phyloP scores from a whole-genome alignment of 2,329 filamentous ascomycete genomes.

The Xylaria hypoxylon region DNA sequence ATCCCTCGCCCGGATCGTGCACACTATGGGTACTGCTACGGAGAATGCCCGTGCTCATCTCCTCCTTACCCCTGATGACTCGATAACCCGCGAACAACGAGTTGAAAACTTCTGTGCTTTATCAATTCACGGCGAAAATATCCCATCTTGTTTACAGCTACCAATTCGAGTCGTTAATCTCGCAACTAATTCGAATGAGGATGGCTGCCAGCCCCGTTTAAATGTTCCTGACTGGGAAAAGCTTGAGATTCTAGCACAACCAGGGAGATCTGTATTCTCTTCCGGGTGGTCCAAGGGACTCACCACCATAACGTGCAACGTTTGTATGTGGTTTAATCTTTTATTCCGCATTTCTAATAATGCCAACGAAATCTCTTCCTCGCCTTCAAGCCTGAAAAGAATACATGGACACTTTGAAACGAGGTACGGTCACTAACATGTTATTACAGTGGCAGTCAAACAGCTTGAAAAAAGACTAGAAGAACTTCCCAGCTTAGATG shows the following conservation, averaged over 20 bases:
- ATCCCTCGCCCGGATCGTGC: conserved; percentile 75
- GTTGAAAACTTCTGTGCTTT: conserved; percentile 50
- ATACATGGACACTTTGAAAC: not conserved
- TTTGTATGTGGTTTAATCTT: conserved; percentile 26
- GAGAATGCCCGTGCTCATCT: conserved; percentile 70
- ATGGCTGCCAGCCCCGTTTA: conserved; percentile 35
- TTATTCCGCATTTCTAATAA: not conserved
- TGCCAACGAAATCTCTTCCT: not conserved
- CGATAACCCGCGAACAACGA: conserved; percentile 43
- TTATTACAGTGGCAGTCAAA: conserved; percentile 67
- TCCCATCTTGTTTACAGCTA: conserved; percentile 58
- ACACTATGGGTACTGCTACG: conserved; percentile 70
- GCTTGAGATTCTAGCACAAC: conserved; percentile 54
- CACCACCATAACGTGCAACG: conserved; percentile 78
- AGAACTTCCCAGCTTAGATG: conserved; percentile 39
- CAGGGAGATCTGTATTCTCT: conserved; percentile 76
- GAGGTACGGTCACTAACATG: not conserved
- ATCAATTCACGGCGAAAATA: conserved; percentile 51
- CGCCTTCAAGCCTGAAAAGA: not conserved
- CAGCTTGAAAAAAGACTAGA: conserved; percentile 66
- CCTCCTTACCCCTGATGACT: conserved; percentile 59
- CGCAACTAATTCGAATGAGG: conserved; percentile 52
- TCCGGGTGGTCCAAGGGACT: conserved; percentile 73
- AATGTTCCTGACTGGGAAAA: conserved; percentile 49
- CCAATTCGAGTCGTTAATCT: conserved; percentile 68